Evolutionary conservation across 208 protist genomes (phyloP), one percentile per base, ranked within the genome.

Genomic region (Zelonia costaricensis): DNA sequence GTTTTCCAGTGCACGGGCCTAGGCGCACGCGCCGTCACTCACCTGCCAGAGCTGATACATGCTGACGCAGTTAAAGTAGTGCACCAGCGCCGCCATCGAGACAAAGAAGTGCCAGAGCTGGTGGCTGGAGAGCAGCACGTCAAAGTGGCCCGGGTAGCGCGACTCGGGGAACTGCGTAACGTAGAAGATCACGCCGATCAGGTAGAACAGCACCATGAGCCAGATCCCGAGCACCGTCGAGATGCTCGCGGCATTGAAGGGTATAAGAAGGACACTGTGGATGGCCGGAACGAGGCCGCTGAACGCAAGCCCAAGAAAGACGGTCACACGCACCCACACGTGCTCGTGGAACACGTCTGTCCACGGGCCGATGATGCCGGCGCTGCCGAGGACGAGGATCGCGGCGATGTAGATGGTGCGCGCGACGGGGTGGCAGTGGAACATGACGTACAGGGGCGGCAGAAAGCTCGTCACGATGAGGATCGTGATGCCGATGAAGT

Each of bases 51-150:
- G 68, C 10, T 76, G 45, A 39, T 89, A 92, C 82, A 94, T 92
- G 44, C 65, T 69, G 16, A 85, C 73, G 39, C 76, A 77, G 46
- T 90, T 94, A 23, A 76, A 82, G 49, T 87, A 93, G 46, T 93
- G 86, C 10, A 78, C 81, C 35, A 89, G 59, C 0, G 86, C 82
- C 2, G 85, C 88, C 36, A 72, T 70, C 3, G 91, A 69, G 23
- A 92, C 84, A 42, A 91, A 91, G 5, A 80, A 51, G 72, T 95
- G 88, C 83, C 82, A 95, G 22, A 95, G 76, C 36, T 95, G 83
- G 36, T 95, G 88, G 46, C 76, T 86, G 0, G 69, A 78, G 27
- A 83, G 70, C 61, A 68, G 90, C 1, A 79, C 39, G 65, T 95
- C 88, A 58, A 95, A 95, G 31, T 74, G 54, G 30, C 88, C 88